Percentiles rank a stretch among this genome's conserved stretches.
Conservation (phyloP, 192 early-diverging fungal genomes). For the Coemansia sp. region DNA sequence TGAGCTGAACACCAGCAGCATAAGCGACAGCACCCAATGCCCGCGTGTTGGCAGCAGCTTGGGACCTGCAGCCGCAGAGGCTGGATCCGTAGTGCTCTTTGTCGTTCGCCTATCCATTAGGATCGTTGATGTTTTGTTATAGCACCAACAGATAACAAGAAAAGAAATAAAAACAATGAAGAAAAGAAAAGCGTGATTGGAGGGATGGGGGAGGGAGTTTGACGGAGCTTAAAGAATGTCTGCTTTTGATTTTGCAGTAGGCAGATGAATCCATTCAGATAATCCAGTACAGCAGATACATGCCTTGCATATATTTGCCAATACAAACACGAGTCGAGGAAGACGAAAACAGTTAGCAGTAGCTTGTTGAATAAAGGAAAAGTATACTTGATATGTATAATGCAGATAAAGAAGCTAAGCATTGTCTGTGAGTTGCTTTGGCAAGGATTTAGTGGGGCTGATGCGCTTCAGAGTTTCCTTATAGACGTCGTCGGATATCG, state of each 20-base stretch:
- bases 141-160: not conserved
- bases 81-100: not conserved
- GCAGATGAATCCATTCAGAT: no score
- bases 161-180: not conserved
- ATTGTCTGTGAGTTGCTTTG: not conserved
- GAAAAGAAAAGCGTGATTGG: not conserved
- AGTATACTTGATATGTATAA: not conserved
- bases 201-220: no score
- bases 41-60: conserved; percentile 21
- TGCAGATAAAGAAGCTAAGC: not conserved
- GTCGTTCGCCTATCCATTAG: not conserved
- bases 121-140: not conserved
- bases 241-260: no score
- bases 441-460: not conserved
- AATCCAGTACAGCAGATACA: no score
- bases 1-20: conserved; percentile 12
- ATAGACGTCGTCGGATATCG: conserved; percentile 41
- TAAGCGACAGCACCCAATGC: conserved; percentile 24
- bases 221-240: no score
- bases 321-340: no score
- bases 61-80: not conserved
- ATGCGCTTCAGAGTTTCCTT: conserved; percentile 36
- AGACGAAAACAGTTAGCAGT: no score
- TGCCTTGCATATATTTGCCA: no score
- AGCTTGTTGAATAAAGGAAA: no score